Evolutionary conservation across 495 filamentous ascomycete genomes (phyloP).

Genomic region (Trichocladium antarcticum): DNA sequence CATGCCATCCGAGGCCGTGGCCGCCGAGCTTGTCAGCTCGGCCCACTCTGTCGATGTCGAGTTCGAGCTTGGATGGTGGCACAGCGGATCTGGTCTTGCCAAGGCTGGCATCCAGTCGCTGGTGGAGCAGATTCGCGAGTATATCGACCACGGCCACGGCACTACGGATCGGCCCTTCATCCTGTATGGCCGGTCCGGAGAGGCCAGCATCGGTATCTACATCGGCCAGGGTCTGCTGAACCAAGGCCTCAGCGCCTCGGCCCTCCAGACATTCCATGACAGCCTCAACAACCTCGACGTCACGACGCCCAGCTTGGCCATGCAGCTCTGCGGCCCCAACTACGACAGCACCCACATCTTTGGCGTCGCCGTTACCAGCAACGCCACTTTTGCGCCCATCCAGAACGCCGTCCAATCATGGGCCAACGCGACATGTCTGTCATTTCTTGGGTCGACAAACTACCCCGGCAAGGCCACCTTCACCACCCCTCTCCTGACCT

Average conservation of each 20-base stretch:
- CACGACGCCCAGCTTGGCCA: conserved; percentile 15
- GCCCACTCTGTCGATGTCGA: neutral
- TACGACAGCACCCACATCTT: conserved; percentile 24
- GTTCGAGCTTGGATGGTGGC: conserved; percentile 5
- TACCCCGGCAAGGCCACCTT: conserved; percentile 15
- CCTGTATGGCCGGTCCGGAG: conserved; percentile 8
- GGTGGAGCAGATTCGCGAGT: conserved; percentile 2
- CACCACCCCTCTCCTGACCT: conserved; percentile 7
- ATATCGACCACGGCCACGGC: conserved; percentile 5
- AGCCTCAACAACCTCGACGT: neutral
- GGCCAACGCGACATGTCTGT: conserved; percentile 26
- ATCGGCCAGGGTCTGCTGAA: conserved; percentile 21
- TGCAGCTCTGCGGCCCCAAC: conserved; percentile 28
- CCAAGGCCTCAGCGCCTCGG: conserved; percentile 15
- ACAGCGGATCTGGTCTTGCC: neutral
- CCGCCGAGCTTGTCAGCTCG: neutral
- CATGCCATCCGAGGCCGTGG: neutral
- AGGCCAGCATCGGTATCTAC: conserved; percentile 10
- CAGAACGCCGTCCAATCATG: conserved; percentile 27
- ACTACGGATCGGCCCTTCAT: neutral
- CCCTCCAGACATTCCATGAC: conserved; percentile 11
- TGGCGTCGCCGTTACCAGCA: conserved; percentile 25
- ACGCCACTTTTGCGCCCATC: conserved; percentile 23
- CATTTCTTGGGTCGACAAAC: conserved; percentile 11
- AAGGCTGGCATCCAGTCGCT: neutral